Evolutionary conservation across 768 basidiomycete species (phyloP), one percentile per base, ranked within the genome.

Genomic region (Phylloporus sp.): DNA sequence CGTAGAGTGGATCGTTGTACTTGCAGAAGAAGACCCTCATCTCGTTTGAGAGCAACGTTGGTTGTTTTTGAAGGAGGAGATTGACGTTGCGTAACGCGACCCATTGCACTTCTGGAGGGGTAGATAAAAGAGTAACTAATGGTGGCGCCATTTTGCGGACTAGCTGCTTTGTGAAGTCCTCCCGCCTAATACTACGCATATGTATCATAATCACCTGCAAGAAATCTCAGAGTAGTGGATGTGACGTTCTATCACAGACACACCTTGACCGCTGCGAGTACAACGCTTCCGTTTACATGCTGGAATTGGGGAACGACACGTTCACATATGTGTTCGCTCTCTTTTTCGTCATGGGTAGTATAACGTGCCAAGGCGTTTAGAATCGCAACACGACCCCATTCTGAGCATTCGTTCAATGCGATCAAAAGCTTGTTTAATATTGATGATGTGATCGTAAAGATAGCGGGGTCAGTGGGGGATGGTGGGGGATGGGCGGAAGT

Each of bases 1-100:
- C 95, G 63, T 98, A 99, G n/a, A 95, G 73, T 6, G 95, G 95
- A 64, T 99, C 95, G 64, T 98, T 98, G 73, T 99, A 98, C 70
- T 99, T 99, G 84, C 95, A 97, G 77, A 98, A 99, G 70, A 99
- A 99, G 18, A 99, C 97, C 40, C 95, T 81, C 91, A 99, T 95
- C 70, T 99, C 95, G 70, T 90, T 97, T 7, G 87, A 82, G 9
- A 99, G 80, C 53, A 97, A 78, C 56, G 94, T 93, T 2, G 91
- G 73, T 5, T 92, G 85, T 64, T 95, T 95, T 70, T 99, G 95
- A 2, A 99, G 82, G 24, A 99, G 78, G 26, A 99, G 82, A 63
- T 97, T 97, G 74, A 98, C 93, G 65, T 97, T 97, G 26, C 97
- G 84, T 47, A 99, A 74, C 0, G 94, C 93, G 45, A 98, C 95